These are phyloP conservation scores for Pythium folliculosum DNA, from an alignment of 352 stramenopile species.

Conservation along the genomic window DNA sequence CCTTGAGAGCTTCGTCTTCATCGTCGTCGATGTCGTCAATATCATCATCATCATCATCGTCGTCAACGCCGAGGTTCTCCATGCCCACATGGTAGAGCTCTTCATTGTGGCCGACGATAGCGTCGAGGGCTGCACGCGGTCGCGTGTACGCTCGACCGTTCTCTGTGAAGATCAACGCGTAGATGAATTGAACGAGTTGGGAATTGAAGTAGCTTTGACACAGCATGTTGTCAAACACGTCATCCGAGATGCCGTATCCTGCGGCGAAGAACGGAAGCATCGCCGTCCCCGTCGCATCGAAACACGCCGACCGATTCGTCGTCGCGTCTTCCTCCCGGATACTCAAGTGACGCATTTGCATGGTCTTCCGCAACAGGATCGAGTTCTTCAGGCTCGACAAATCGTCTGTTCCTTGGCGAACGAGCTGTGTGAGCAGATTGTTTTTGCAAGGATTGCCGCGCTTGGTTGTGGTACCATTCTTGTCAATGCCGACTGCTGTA, in stretches of 20 bases:
- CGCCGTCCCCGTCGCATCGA: constrained; percentile 44
- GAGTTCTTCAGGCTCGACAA: constrained; percentile 43
- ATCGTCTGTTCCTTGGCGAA: constrained; percentile 22
- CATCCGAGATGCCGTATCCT: constrained; percentile 59
- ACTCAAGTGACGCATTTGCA: constrained; percentile 39
- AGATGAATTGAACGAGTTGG: constrained; percentile 59
- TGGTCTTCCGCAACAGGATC: constrained; percentile 42
- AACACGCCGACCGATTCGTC: constrained; percentile 31
- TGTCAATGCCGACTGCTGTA: background rate
- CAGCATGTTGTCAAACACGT: constrained; percentile 76
- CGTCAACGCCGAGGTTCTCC: background rate
- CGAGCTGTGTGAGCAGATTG: constrained; percentile 16
- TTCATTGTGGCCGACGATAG: background rate
- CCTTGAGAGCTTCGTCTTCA: constrained; percentile 1
- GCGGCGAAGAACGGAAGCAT: constrained; percentile 67
- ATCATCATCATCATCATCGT: constrained; percentile 1
- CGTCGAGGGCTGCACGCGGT: background rate
- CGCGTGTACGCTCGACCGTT: constrained; percentile 29
- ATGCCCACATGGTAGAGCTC: background rate
- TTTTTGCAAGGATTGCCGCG: constrained; percentile 2
- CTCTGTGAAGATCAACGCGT: constrained; percentile 66
- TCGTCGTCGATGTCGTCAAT: background rate
- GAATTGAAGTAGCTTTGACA: constrained; percentile 75
- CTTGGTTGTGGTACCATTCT: constrained; percentile 1
- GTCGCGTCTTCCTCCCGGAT: constrained; percentile 43